Percentiles rank a stretch among this genome's conserved stretches.
These are phyloP conservation scores for Myriosclerotinia curreyana DNA, from an alignment of 2,329 filamentous ascomycete genomes.

Conservation along the genomic window DNA sequence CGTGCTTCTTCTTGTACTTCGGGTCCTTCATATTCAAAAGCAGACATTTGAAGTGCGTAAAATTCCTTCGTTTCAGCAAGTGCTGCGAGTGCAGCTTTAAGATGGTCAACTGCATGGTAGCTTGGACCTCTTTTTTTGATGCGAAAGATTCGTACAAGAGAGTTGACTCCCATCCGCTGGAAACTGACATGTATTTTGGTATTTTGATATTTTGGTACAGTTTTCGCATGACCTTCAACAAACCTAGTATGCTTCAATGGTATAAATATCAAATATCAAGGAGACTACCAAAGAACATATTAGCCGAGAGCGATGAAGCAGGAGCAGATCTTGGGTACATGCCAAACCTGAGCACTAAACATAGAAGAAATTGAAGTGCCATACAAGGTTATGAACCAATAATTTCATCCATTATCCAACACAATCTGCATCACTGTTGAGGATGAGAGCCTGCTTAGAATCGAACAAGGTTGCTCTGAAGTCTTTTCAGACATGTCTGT, in stretches of 20 bases:
- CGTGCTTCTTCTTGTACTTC: background rate
- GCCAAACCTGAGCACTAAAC: background rate
- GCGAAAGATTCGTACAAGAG: background rate
- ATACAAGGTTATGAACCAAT: background rate
- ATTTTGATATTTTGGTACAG: background rate
- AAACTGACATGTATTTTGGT: too few species aligned
- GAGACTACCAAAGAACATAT: background rate
- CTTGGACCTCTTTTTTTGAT: background rate
- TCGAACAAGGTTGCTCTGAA: background rate
- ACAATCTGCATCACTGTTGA: background rate
- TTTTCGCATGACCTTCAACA: background rate
- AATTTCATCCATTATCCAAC: background rate
- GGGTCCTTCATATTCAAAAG: background rate
- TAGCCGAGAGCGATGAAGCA: background rate
- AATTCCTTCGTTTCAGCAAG: background rate
- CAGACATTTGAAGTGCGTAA: background rate
- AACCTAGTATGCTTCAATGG: background rate
- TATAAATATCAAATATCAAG: background rate
- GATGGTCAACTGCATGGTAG: background rate
- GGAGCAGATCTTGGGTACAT: background rate
- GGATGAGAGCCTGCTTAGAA: background rate
- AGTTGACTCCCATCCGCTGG: background rate
- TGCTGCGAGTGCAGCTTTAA: background rate
- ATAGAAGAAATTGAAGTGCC: background rate
- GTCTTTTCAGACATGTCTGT: background rate